A percentile compares a stretch with the other conserved stretches of the same genome.
phyloP scores from a whole-genome alignment of 2,329 filamentous ascomycete genomes.

The Pestalotiopsis sp. region DNA sequence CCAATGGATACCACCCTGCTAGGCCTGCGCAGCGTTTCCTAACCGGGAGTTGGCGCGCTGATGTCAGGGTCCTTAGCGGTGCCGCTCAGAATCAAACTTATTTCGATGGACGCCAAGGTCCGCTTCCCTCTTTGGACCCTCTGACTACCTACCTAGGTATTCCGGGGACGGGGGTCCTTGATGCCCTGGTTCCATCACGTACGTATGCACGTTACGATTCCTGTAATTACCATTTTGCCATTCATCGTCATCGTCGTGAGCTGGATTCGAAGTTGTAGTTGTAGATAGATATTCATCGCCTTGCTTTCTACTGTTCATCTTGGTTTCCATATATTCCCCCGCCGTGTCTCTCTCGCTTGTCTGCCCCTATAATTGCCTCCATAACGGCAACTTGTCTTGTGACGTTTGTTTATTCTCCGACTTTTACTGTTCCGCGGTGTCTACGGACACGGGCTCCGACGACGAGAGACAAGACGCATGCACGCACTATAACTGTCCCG shows the following conservation, averaged over 20 bases:
- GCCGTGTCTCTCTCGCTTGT: neutral
- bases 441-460: neutral
- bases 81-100: slow-evolving; percentile 10
- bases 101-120: neutral
- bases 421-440: neutral
- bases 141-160: no score
- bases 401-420: neutral
- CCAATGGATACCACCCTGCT: no score
- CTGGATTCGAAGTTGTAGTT: no score
- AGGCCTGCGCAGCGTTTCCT: no score
- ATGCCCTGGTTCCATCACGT: no score
- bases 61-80: slow-evolving; percentile 1
- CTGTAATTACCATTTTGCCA: no score
- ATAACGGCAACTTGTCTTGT: neutral
- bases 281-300: no score
- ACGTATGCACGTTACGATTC: no score
- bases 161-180: no score
- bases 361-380: neutral
- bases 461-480: neutral
- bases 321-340: neutral
- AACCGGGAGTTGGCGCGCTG: neutral
- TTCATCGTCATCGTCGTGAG: no score
- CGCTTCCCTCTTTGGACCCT: neutral
- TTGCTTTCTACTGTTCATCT: neutral
- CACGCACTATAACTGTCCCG: neutral